Conservation (phyloP, 768 basidiomycete species). For the Gymnopilus dilepis region DNA sequence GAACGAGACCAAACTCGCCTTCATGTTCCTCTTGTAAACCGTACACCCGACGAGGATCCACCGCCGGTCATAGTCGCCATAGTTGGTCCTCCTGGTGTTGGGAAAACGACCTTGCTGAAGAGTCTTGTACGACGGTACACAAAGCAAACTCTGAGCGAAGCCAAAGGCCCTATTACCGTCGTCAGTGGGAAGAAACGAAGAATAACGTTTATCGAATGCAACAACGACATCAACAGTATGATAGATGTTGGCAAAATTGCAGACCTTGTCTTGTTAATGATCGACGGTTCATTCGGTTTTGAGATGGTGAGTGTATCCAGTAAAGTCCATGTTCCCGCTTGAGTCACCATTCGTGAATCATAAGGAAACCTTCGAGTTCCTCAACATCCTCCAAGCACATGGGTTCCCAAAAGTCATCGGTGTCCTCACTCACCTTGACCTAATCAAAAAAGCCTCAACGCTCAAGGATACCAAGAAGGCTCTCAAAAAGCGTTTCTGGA, state of each 20-base stretch:
- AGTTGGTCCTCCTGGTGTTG: constrained; percentile 96
- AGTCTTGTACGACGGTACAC: constrained; percentile 91
- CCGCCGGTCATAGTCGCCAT: constrained; percentile 95
- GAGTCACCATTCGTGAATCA: not conserved
- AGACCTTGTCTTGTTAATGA: constrained; percentile 95
- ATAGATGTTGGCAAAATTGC: constrained; percentile 97
- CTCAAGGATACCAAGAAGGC: constrained; percentile 91
- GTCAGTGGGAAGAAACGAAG: constrained; percentile 92
- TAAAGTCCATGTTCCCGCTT: not conserved
- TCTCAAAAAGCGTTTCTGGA: constrained; percentile 99
- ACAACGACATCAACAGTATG: constrained; percentile 98
- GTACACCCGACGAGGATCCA: constrained; percentile 89
- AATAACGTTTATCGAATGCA: constrained; percentile 97
- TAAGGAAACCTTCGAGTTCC: constrained; percentile 98
- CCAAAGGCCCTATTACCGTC: constrained; percentile 93
- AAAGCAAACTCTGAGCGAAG: constrained; percentile 89
- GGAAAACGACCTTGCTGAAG: constrained; percentile 93
- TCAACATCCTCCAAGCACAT: constrained; percentile 95
- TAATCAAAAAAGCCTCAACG: constrained; percentile 89
- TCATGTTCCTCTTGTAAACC: constrained; percentile 94
- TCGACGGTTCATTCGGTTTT: constrained; percentile 97
- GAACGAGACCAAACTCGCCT: constrained; percentile 94
- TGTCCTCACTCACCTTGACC: constrained; percentile 93
- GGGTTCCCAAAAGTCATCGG: constrained; percentile 99
- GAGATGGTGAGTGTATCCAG: constrained; percentile 79